A percentile compares a stretch with the other conserved stretches of the same genome.
Conservation (phyloP, 163 green algal genomes). For the Smithsoniella earleae region DNA sequence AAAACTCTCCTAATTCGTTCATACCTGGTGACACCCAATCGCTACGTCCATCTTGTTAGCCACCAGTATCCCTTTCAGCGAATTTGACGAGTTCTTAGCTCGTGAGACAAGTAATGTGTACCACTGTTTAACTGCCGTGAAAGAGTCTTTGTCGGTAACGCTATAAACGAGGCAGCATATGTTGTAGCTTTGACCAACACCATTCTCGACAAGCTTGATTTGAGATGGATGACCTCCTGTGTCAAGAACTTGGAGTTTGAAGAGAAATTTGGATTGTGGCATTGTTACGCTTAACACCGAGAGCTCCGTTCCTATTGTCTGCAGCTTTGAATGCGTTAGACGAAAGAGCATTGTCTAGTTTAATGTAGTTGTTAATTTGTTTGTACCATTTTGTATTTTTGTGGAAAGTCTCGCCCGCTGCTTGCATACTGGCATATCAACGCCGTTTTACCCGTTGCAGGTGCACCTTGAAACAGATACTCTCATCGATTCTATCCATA, state of each 20-base stretch:
- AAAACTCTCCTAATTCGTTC: background rate
- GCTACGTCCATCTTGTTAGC: slow-evolving; percentile 13
- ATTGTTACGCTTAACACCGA: background rate
- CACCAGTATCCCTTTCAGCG: background rate
- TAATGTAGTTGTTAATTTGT: too few relatives aligned
- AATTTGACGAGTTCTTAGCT: too few relatives aligned
- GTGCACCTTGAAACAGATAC: background rate
- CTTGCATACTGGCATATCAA: slow-evolving; percentile 23
- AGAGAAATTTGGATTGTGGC: background rate
- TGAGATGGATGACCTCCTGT: slow-evolving; percentile 23
- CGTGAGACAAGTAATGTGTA: too few relatives aligned
- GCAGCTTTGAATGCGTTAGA: background rate
- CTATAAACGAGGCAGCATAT: slow-evolving; percentile 27
- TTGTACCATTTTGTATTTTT: slow-evolving; percentile 28
- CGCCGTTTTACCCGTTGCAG: slow-evolving; percentile 8
- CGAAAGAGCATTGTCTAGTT: too few relatives aligned
- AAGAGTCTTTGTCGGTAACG: background rate
- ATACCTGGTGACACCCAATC: background rate
- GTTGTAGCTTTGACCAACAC: background rate
- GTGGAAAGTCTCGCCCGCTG: slow-evolving; percentile 1
- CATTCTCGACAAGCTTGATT: background rate
- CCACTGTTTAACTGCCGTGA: background rate
- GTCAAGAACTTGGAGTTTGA: slow-evolving; percentile 20
- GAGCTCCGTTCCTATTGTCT: slow-evolving; percentile 24
- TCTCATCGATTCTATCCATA: too few relatives aligned